Evolutionary conservation across 768 basidiomycete species (phyloP).

Genomic region (Mycena vulgaris): DNA sequence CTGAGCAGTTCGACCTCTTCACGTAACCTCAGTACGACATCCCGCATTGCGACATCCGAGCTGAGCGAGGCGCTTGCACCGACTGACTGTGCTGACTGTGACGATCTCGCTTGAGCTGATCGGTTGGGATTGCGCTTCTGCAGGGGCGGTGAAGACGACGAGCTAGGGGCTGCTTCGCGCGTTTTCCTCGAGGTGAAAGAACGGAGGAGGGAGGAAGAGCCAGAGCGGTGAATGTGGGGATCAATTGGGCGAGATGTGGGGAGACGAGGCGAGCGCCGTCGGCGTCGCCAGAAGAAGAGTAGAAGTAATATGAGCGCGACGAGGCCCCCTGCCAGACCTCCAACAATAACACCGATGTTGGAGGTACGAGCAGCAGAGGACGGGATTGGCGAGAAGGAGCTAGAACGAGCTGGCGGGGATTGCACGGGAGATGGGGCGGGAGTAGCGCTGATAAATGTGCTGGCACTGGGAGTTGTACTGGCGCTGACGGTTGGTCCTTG

Average conservation of each 20-base stretch:
- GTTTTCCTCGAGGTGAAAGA: neutral
- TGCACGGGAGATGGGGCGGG: no score
- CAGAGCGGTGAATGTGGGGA: neutral
- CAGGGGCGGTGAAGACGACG: neutral
- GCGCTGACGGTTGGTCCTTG: no score
- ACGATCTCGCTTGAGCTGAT: neutral
- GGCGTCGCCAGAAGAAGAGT: neutral
- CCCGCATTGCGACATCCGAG: neutral
- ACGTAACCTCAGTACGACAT: neutral
- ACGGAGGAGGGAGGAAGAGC: neutral
- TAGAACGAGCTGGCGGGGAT: neutral
- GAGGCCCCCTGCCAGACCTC: neutral
- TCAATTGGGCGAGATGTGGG: neutral
- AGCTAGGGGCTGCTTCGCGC: neutral
- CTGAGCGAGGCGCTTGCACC: neutral
- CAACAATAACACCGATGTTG: neutral
- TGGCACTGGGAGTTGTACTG: neutral
- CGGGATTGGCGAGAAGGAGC: neutral
- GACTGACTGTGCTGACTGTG: neutral
- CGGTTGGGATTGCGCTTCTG: neutral
- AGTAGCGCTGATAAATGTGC: no score
- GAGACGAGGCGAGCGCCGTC: neutral
- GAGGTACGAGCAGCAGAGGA: neutral
- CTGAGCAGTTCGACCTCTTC: slow-evolving; percentile 15
- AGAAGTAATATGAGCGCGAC: neutral